Evolutionary conservation across 2,329 filamentous ascomycete genomes (phyloP).

Genomic region (Colletotrichum magnum): DNA sequence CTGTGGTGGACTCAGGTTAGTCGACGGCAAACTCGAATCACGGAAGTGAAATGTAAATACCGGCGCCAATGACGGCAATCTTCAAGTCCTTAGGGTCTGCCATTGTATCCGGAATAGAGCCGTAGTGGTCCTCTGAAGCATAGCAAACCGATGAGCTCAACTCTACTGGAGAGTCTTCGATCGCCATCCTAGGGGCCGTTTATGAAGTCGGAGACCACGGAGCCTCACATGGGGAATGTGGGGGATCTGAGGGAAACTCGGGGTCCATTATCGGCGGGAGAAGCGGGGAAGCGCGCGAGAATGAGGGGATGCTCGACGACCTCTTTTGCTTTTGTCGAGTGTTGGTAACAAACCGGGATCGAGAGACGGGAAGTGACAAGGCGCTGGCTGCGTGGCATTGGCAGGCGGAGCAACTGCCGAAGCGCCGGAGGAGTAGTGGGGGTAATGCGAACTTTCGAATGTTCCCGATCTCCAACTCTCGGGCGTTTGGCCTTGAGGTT

Average conservation of each 20-base stretch:
- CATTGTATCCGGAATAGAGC: slow-evolving; percentile 43
- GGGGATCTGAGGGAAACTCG: slow-evolving; percentile 33
- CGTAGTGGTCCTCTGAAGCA: slow-evolving; percentile 10
- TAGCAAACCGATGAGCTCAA: slow-evolving; percentile 12
- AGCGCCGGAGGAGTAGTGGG: slow-evolving; percentile 28
- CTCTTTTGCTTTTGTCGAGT: slow-evolving; percentile 23
- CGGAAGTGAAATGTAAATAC: slow-evolving; percentile 47
- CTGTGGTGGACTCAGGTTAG: slow-evolving; percentile 53
- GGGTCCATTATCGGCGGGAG: slow-evolving; percentile 32
- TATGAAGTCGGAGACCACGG: slow-evolving; percentile 30
- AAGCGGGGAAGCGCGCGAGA: slow-evolving; percentile 35
- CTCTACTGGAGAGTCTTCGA: not conserved
- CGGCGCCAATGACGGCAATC: slow-evolving; percentile 64
- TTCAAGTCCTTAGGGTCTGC: slow-evolving; percentile 52
- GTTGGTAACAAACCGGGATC: slow-evolving; percentile 23
- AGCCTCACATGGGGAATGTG: slow-evolving; percentile 36
- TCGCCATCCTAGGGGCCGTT: slow-evolving; percentile 3
- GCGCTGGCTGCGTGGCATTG: slow-evolving; percentile 5
- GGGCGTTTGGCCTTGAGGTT: slow-evolving; percentile 15
- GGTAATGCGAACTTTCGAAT: slow-evolving; percentile 28
- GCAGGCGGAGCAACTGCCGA: slow-evolving; percentile 28
- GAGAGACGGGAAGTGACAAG: slow-evolving; percentile 26
- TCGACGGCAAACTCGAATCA: not conserved
- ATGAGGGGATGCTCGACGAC: slow-evolving; percentile 33
- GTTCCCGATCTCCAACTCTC: slow-evolving; percentile 26